Base-by-base conservation (phyloP, 2,329 filamentous ascomycete genomes). In the Macrophomina pseudophaseolina region DNA sequence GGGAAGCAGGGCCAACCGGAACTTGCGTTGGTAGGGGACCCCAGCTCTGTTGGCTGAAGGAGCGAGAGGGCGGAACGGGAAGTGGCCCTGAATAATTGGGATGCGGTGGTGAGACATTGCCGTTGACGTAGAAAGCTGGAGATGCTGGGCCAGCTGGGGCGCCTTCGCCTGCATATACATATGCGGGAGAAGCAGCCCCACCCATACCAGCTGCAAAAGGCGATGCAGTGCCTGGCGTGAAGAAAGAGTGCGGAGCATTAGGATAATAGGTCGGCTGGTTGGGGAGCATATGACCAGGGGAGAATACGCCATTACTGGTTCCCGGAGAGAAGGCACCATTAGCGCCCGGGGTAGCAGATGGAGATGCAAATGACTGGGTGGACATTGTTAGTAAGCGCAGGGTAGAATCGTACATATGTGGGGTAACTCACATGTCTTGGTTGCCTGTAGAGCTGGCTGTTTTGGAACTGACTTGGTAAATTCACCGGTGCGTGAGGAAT, bases 381-480 rank as follows among this genome's bases (percentile, higher is more conserved):
- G 9, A 8, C 4, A 58, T 23, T 4, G 4, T 48, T 48, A 46
- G 56, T 32, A 49, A 60, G 40, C 40, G 23, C 38, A 6, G n/a
- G 5, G 30, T 5, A 38, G 16, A 3, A n/a, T 5, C 18, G 6
- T 5, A 40, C 33, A 35, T 32, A 30, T 48, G 32, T 28, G 33
- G 63, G 30, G 32, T 40, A 18, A 12, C 63, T 65, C 33, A 65
- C 63, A 30, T 54, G 63, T 65, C 63, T 49, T 11, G 32, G 51
- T 9, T 40, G 44, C 40, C 63, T 56, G 32, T 65, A 65, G 14
- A 48, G 62, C n/a, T 48, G 62, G n/a, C 62, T 54, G 30, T 65
- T 56, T 44, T 65, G 62, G 7, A 35, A 65, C 28, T 65, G 62
- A 23, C 62, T 46, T 1, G 62, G 62, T 14, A 65, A 32, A 33